Evolutionary conservation across 805 yeast genomes (phyloP).

Genomic region (Kluyveromyces starmeri): DNA sequence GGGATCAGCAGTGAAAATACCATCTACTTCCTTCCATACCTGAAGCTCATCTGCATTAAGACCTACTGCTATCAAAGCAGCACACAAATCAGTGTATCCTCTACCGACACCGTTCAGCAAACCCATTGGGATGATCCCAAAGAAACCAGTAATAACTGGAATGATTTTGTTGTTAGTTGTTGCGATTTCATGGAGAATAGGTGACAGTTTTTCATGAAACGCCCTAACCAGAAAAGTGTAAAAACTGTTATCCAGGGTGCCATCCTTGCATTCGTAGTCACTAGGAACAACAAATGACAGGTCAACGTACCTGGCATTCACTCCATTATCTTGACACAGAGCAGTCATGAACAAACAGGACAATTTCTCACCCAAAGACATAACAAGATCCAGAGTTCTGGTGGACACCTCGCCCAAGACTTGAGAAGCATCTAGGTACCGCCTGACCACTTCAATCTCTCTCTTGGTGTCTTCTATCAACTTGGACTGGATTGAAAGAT

Average conservation of each 20-base stretch:
- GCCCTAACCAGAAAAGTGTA: conserved; percentile 46
- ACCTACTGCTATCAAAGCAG: conserved; percentile 93
- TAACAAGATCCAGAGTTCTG: conserved; percentile 78
- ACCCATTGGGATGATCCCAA: conserved; percentile 95
- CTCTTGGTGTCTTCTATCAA: conserved; percentile 50
- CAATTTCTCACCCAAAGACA: conserved; percentile 91
- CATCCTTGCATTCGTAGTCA: conserved; percentile 41
- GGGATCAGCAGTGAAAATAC: conserved; percentile 97
- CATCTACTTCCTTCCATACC: conserved; percentile 98
- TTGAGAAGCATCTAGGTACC: conserved; percentile 76
- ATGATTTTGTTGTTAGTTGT: conserved; percentile 36
- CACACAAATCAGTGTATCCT: conserved; percentile 96
- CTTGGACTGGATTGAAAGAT: conserved; percentile 37
- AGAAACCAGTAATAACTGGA: conserved; percentile 94
- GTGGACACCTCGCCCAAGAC: conserved; percentile 87
- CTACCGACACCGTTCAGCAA: conserved; percentile 87
- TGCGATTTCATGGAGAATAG: conserved; percentile 30
- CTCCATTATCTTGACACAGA: conserved; percentile 73
- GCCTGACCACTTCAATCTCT: conserved; percentile 62
- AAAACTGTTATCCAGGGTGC: conserved; percentile 59
- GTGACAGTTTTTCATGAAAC: conserved; percentile 42
- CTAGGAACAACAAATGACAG: conserved; percentile 63
- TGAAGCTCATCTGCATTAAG: conserved; percentile 86
- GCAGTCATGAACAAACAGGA: conserved; percentile 86
- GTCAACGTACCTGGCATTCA: conserved; percentile 70